Conservation (phyloP, 768 basidiomycete species). For the Lyophyllum decastes region DNA sequence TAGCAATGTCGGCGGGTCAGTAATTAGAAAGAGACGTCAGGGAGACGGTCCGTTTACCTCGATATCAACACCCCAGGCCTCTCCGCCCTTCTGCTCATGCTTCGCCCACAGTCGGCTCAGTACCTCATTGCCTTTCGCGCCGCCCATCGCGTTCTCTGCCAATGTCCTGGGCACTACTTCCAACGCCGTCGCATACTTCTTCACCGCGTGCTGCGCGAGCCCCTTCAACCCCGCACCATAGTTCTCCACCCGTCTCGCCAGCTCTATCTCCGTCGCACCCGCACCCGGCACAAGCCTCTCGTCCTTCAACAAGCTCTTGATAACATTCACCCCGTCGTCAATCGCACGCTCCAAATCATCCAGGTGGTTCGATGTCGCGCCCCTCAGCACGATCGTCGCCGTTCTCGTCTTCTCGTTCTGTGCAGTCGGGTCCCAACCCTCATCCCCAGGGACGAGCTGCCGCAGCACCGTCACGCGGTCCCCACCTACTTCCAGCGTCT, state of each 20-base stretch:
- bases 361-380: slow-evolving; percentile 90
- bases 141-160: slow-evolving; percentile 93
- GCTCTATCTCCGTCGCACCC: slow-evolving; percentile 91
- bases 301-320: slow-evolving; percentile 92
- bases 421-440: slow-evolving; percentile 53
- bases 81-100: slow-evolving; percentile 76
- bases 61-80: slow-evolving; percentile 83
- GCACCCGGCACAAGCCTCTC: slow-evolving; percentile 89
- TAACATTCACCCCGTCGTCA: slow-evolving; percentile 96
- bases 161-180: slow-evolving; percentile 92
- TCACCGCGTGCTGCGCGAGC: slow-evolving; percentile 90
- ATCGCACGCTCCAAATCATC: slow-evolving; percentile 97
- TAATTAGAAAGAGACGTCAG: background rate
- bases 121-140: slow-evolving; percentile 91
- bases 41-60: slow-evolving; percentile 54
- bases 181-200: slow-evolving; percentile 83
- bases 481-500: slow-evolving; percentile 94
- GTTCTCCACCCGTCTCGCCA: slow-evolving; percentile 79
- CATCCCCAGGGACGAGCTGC: slow-evolving; percentile 71
- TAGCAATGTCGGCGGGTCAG: slow-evolving; percentile 26
- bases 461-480: slow-evolving; percentile 97
- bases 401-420: slow-evolving; percentile 78
- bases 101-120: slow-evolving; percentile 88
- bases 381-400: slow-evolving; percentile 92
- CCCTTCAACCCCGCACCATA: slow-evolving; percentile 91